These are phyloP conservation scores for Monotropa hypopitys DNA, from an alignment of 179 eudicot species.

Conservation along the genomic window DNA sequence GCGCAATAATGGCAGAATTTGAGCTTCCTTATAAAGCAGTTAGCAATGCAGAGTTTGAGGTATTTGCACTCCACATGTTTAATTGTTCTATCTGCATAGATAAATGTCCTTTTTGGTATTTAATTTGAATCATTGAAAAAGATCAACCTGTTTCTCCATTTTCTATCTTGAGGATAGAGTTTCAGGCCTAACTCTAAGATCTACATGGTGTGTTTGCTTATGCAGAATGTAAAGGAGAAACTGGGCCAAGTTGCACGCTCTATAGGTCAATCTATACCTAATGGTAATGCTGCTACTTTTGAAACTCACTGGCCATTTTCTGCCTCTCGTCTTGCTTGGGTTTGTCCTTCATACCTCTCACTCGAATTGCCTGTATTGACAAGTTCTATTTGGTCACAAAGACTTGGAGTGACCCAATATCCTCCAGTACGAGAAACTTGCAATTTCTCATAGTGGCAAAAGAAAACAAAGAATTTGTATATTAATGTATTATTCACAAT, in stretches of 20 bases:
- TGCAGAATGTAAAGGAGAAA: conserved; percentile 66
- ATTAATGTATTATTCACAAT: neutral
- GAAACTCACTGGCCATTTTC: neutral
- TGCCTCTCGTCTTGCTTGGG: neutral
- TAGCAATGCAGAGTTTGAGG: conserved; percentile 65
- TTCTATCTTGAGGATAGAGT: neutral
- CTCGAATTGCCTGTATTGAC: neutral
- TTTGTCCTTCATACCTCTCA: neutral
- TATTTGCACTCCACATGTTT: conserved; percentile 15
- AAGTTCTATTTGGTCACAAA: neutral
- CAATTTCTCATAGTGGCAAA: neutral
- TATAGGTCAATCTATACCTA: conserved; percentile 31
- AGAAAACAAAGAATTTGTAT: no score
- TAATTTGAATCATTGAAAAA: neutral
- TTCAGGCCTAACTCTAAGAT: neutral
- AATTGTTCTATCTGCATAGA: neutral
- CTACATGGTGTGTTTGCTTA: conserved; percentile 7
- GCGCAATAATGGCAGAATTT: conserved; percentile 52
- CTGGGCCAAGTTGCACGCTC: conserved; percentile 64
- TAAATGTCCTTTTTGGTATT: neutral
- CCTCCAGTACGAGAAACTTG: neutral
- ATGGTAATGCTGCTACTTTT: conserved; percentile 22
- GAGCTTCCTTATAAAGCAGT: conserved; percentile 60
- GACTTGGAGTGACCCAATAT: neutral
- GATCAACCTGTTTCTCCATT: neutral